A percentile compares a stretch with the other conserved stretches of the same genome.
phyloP scores from a whole-genome alignment of 306 rosid species.

The Pueraria montana region DNA sequence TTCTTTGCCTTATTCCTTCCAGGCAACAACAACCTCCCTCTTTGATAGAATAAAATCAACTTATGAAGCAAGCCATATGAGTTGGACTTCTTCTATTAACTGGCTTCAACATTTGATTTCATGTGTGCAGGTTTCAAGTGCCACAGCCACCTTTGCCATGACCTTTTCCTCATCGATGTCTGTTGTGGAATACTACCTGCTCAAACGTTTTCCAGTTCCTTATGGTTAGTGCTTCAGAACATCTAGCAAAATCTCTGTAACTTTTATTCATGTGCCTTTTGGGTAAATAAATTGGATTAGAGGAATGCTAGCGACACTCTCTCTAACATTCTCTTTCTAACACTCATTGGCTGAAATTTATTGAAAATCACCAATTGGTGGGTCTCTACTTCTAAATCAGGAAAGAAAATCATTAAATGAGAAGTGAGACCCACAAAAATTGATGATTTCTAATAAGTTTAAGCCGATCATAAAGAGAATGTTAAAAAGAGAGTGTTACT shows the following conservation, averaged over 20 bases:
- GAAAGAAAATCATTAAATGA: no score
- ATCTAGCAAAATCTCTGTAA: neutral
- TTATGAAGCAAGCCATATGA: neutral
- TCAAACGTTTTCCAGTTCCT: slow-evolving; percentile 90
- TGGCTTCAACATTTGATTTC: slow-evolving; percentile 19
- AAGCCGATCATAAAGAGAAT: no score
- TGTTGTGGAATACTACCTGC: slow-evolving; percentile 88
- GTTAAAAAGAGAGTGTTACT: no score
- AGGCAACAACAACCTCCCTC: neutral
- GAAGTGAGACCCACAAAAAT: no score
- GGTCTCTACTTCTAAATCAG: no score
- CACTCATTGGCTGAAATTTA: no score
- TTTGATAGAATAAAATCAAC: neutral
- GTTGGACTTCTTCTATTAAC: neutral
- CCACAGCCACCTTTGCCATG: slow-evolving; percentile 97
- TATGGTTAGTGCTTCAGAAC: slow-evolving; percentile 62
- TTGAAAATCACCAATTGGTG: no score
- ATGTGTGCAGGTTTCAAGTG: slow-evolving; percentile 82
- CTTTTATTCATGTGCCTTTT: neutral
- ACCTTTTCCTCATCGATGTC: slow-evolving; percentile 97
- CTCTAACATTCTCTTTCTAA: no score
- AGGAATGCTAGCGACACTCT: no score
- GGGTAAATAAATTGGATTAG: no score
- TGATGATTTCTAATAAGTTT: no score
- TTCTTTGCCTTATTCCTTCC: neutral